Evolutionary conservation across 2,329 filamentous ascomycete species (phyloP).

Genomic region (Fusarium zealandicum): DNA sequence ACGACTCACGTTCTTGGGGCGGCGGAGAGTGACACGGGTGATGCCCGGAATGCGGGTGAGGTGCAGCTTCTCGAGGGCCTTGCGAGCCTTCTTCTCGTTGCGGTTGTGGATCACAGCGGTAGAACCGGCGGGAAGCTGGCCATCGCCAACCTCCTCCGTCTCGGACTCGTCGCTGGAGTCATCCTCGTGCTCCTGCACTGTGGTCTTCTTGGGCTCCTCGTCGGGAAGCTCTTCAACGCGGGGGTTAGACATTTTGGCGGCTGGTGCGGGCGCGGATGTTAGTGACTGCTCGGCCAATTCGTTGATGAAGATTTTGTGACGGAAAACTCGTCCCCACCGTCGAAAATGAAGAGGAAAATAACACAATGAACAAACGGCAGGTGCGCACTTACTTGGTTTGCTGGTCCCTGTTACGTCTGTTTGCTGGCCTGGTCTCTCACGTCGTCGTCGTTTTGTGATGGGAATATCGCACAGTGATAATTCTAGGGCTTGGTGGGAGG

Average conservation of each 20-base stretch:
- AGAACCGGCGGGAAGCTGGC: slow-evolving; percentile 80
- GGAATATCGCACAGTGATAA: slow-evolving; percentile 50
- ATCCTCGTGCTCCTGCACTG: slow-evolving; percentile 74
- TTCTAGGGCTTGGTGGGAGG: slow-evolving; percentile 55
- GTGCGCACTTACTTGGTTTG: slow-evolving; percentile 47
- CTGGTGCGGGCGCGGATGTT: slow-evolving; percentile 44
- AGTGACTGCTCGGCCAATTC: slow-evolving; percentile 38
- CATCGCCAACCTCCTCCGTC: slow-evolving; percentile 82
- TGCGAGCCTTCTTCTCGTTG: slow-evolving; percentile 99
- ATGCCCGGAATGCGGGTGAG: slow-evolving; percentile 96
- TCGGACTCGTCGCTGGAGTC: slow-evolving; percentile 77
- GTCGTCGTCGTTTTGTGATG: slow-evolving; percentile 52
- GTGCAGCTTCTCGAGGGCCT: slow-evolving; percentile 98
- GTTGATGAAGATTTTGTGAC: slow-evolving; percentile 25
- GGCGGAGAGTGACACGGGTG: slow-evolving; percentile 95
- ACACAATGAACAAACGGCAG: slow-evolving; percentile 13
- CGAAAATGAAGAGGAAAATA: slow-evolving; percentile 26
- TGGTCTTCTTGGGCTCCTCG: slow-evolving; percentile 84
- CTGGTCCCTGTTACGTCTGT: slow-evolving; percentile 46
- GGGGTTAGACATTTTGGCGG: slow-evolving; percentile 88
- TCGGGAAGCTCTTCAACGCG: slow-evolving; percentile 97
- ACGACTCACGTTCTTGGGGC: slow-evolving; percentile 95
- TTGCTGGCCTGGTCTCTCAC: slow-evolving; percentile 43
- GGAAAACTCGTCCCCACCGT: slow-evolving; percentile 26
- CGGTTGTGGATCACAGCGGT: slow-evolving; percentile 93